Percentiles rank a stretch among this genome's conserved stretches.
phyloP scores from a whole-genome alignment of 2,329 filamentous ascomycete genomes.

The Iodosphaeria phyllophila region DNA sequence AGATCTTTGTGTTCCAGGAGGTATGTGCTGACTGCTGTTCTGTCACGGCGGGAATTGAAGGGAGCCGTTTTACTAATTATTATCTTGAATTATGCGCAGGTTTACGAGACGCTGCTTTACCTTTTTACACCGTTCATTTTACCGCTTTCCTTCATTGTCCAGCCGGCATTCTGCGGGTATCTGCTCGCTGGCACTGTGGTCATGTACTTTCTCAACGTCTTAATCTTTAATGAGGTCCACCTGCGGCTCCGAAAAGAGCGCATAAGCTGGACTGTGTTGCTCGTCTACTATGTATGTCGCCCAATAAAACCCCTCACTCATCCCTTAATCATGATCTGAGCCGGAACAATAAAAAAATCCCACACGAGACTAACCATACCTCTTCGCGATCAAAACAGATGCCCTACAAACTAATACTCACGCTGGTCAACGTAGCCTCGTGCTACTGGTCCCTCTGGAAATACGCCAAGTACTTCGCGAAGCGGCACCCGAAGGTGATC shows the following conservation, averaged over 20 bases:
- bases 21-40: no score
- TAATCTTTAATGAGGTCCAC: conserved; percentile 29
- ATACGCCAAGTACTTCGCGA: conserved; percentile 25
- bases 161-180: conserved; percentile 18
- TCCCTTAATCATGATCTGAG: neutral
- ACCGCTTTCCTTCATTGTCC: conserved; percentile 22
- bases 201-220: conserved; percentile 22
- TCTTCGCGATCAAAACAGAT: conserved; percentile 8
- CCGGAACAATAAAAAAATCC: neutral
- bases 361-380: neutral
- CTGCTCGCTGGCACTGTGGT: conserved; percentile 18
- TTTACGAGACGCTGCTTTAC: conserved; percentile 25
- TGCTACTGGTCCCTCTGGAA: conserved; percentile 22
- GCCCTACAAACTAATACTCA: conserved; percentile 23
- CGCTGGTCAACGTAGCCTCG: conserved; percentile 22
- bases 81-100: no score
- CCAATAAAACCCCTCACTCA: neutral
- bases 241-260: conserved; percentile 23
- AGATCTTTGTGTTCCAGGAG: conserved; percentile 29
- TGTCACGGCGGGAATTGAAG: no score
- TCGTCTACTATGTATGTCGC: conserved; percentile 17
- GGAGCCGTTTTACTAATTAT: no score
- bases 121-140: conserved; percentile 24
- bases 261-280: conserved; percentile 16
- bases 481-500: conserved; percentile 25